Percentiles rank a stretch among this genome's conserved stretches.
phyloP scores from a whole-genome alignment of 2,329 filamentous ascomycete genomes.

The Dothiorella sarmentorum region DNA sequence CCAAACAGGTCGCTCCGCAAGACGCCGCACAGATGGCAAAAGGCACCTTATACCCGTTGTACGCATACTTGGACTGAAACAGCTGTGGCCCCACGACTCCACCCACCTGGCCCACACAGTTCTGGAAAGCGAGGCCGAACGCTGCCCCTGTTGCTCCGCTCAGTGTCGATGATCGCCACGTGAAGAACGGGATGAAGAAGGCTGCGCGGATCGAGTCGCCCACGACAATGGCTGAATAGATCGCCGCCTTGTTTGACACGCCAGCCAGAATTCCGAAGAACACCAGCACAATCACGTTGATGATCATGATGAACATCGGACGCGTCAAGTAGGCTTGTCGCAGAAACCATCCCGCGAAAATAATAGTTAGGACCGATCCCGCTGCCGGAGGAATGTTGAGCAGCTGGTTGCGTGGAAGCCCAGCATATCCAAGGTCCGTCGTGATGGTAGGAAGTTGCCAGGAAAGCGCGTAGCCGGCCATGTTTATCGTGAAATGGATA shows the following conservation, averaged over 20 bases:
- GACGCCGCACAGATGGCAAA: conserved; percentile 37
- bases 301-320: conserved; percentile 42
- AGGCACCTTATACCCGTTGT: conserved; percentile 40
- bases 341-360: conserved; percentile 42
- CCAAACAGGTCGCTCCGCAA: conserved; percentile 32
- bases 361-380: conserved; percentile 38
- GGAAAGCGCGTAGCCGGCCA: conserved; percentile 41
- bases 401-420: conserved; percentile 44
- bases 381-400: conserved; percentile 47
- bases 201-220: conserved; percentile 43
- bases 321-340: conserved; percentile 41
- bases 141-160: conserved; percentile 44
- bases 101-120: conserved; percentile 44
- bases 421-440: conserved; percentile 42
- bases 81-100: conserved; percentile 47
- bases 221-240: conserved; percentile 46
- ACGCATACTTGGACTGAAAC: conserved; percentile 43
- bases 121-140: conserved; percentile 45
- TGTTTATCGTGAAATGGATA: conserved; percentile 38
- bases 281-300: conserved; percentile 40
- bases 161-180: conserved; percentile 43
- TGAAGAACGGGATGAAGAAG: conserved; percentile 48
- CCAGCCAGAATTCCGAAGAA: conserved; percentile 46
- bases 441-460: conserved; percentile 45
- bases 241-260: conserved; percentile 37